Percentiles rank a stretch among this genome's conserved stretches.
Evolutionary conservation across 305 asterid species (phyloP).

Genomic region (Withania somnifera): DNA sequence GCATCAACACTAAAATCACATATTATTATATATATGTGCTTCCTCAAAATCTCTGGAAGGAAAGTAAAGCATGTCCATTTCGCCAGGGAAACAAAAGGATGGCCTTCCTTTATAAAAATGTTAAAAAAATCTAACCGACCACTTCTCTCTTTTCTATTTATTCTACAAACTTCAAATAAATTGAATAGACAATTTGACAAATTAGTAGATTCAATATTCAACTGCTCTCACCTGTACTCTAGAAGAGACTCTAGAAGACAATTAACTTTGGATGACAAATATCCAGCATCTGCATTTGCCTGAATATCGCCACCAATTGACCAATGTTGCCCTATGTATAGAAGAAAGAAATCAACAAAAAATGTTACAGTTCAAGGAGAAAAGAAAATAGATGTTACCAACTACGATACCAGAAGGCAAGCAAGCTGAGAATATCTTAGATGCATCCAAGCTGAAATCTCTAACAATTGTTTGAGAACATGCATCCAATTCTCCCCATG

Average conservation of each 20-base stretch:
- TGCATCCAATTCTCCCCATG: constrained; percentile 40
- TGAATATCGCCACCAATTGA: constrained; percentile 17
- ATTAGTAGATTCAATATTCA: background rate
- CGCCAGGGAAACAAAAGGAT: background rate
- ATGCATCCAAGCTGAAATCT: constrained; percentile 47
- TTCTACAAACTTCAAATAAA: background rate
- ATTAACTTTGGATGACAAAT: constrained; percentile 47
- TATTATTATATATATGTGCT: background rate
- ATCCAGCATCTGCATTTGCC: constrained; percentile 34
- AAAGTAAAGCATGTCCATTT: background rate
- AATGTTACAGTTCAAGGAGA: background rate
- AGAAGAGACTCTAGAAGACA: constrained; percentile 64
- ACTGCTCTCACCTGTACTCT: constrained; percentile 55
- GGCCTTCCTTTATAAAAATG: background rate
- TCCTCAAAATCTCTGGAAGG: background rate
- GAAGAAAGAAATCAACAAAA: background rate
- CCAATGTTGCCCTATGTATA: constrained; percentile 30
- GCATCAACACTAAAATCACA: background rate
- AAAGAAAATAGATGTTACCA: background rate
- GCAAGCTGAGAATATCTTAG: constrained; percentile 25
- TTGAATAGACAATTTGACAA: background rate
- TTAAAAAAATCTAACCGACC: background rate
- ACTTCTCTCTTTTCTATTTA: background rate
- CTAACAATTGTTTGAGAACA: constrained; percentile 28
- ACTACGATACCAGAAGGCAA: constrained; percentile 42